Conservation (phyloP, 2,329 filamentous ascomycete genomes). For the Torrubiella hemipterigena region DNA sequence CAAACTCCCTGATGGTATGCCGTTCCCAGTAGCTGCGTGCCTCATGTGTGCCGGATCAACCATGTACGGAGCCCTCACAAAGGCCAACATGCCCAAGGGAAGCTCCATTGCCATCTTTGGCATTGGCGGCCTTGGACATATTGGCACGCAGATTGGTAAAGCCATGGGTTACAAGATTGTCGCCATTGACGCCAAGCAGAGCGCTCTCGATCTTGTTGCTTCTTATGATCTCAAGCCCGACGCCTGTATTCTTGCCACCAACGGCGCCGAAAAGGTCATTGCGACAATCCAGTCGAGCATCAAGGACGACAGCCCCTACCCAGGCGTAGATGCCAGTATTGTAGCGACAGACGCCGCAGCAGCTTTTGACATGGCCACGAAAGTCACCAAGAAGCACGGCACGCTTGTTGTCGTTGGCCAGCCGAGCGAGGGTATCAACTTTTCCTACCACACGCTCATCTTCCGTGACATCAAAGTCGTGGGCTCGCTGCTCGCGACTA, state of each 20-base stretch:
- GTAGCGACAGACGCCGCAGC: slow-evolving; percentile 8
- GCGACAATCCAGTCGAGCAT: slow-evolving; percentile 2
- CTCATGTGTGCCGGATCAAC: slow-evolving; percentile 9
- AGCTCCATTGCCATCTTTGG: slow-evolving; percentile 7
- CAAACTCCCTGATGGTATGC: slow-evolving; percentile 5
- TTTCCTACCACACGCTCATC: slow-evolving; percentile 7
- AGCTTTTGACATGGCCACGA: slow-evolving; percentile 6
- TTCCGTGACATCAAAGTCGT: slow-evolving; percentile 8
- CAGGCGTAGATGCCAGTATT: slow-evolving; percentile 8
- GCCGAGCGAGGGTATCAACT: slow-evolving; percentile 8
- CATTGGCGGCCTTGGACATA: slow-evolving; percentile 8
- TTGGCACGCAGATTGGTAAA: slow-evolving; percentile 8
- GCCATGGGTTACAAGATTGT: slow-evolving; percentile 8
- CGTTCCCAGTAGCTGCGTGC: slow-evolving; percentile 5
- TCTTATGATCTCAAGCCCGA: slow-evolving; percentile 4
- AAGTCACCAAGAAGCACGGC: slow-evolving; percentile 8
- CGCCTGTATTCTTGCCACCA: slow-evolving; percentile 8
- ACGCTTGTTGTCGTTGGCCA: slow-evolving; percentile 8
- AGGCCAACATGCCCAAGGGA: slow-evolving; percentile 2
- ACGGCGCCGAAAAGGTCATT: slow-evolving; percentile 3
- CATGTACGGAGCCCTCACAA: slow-evolving; percentile 8
- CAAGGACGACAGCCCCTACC: slow-evolving; percentile 1
- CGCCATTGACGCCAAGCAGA: slow-evolving; percentile 7
- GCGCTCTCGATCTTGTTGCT: slow-evolving; percentile 4
- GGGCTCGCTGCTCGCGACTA: slow-evolving; percentile 7